phyloP scores from a whole-genome alignment of 2,329 filamentous ascomycete species.

The Nigrospora sphaerica region DNA sequence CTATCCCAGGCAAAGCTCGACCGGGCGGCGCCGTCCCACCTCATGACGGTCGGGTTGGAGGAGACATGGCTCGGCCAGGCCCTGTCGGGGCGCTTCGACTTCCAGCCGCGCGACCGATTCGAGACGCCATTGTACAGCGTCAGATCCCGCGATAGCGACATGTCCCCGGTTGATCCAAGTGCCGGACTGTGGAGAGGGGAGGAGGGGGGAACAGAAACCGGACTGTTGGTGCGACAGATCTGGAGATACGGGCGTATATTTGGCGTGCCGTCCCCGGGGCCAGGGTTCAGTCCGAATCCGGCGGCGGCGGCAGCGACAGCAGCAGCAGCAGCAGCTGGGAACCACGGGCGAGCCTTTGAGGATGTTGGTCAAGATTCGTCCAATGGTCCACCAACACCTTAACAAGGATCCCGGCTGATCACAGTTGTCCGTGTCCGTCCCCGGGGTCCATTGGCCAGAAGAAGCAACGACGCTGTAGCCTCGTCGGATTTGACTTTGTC shows the following conservation, averaged over 20 bases:
- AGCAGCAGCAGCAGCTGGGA: neutral
- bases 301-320: no score
- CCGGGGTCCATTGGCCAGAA: neutral
- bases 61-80: constrained; percentile 18
- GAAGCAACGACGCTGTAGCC: neutral
- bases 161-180: constrained; percentile 4
- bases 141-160: constrained; percentile 7
- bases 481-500: constrained; percentile 1
- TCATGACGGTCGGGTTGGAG: constrained; percentile 28
- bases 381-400: constrained; percentile 1
- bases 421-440: neutral
- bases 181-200: neutral
- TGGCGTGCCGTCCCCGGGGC: neutral
- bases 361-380: neutral
- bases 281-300: constrained; percentile 1
- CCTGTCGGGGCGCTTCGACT: constrained; percentile 24
- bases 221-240: no score
- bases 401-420: neutral
- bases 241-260: no score
- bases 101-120: constrained; percentile 26
- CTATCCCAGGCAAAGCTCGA: constrained; percentile 38
- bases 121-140: constrained; percentile 26
- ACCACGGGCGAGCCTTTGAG: neutral
- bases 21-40: constrained; percentile 43
- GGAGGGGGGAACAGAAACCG: no score